phyloP scores from a whole-genome alignment of 139 green algal species.

The Chlorella sp. region DNA sequence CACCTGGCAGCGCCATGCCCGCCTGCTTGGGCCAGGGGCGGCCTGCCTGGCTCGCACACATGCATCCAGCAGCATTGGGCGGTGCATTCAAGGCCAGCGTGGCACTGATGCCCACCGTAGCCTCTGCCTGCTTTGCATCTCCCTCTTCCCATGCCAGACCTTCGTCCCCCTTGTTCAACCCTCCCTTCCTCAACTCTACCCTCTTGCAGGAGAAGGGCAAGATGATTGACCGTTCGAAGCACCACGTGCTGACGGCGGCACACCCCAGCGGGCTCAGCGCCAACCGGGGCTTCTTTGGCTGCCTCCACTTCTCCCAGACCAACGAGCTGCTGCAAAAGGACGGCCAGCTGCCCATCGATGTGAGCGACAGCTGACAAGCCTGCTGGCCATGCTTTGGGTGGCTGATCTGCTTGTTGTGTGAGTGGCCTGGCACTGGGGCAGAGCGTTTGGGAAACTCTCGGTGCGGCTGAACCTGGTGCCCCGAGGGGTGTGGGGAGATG shows the following conservation, averaged over 20 bases:
- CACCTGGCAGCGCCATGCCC: background rate
- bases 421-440: no score
- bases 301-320: constrained; percentile 83
- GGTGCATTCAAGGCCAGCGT: background rate
- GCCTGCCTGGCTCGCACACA: background rate
- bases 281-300: constrained; percentile 90
- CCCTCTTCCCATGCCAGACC: background rate
- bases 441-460: no score
- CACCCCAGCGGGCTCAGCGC: constrained; percentile 83
- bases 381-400: background rate
- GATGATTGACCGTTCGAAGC: constrained; percentile 59
- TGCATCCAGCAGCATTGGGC: background rate
- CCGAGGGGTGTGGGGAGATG: no score
- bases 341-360: constrained; percentile 83
- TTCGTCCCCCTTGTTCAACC: background rate
- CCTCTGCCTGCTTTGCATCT: background rate
- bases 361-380: constrained; percentile 61
- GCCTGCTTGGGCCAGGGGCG: background rate
- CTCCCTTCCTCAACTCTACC: background rate
- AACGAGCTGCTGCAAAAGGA: constrained; percentile 77
- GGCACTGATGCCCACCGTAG: background rate
- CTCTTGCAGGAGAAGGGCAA: constrained; percentile 54
- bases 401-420: no score
- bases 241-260: constrained; percentile 76
- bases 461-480: no score